Evolutionary conservation across 2,329 filamentous ascomycete species (phyloP).

Genomic region (Stemphylium lycopersici): DNA sequence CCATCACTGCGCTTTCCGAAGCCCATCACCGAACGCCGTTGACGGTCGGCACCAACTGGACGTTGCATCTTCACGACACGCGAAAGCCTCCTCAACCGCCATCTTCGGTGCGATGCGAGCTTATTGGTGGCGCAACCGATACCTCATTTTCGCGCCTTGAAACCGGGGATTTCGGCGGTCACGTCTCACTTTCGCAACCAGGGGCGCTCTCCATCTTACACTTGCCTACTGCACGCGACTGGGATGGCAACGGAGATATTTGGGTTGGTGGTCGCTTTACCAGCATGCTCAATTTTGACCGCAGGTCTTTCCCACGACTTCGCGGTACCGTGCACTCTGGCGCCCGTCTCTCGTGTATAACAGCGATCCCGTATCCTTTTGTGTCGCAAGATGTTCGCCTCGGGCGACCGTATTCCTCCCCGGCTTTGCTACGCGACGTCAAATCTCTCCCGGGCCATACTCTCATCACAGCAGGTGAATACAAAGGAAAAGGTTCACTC

Average conservation of each 20-base stretch:
- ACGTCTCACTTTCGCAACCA: slow-evolving; percentile 77
- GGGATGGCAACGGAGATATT: slow-evolving; percentile 74
- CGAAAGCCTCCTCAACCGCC: slow-evolving; percentile 51
- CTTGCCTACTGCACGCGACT: slow-evolving; percentile 63
- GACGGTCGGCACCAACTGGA: slow-evolving; percentile 81
- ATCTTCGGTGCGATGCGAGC: slow-evolving; percentile 30
- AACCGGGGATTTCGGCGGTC: slow-evolving; percentile 59
- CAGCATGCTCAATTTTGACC: slow-evolving; percentile 86
- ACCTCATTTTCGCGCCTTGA: slow-evolving; percentile 53
- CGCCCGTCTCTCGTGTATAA: slow-evolving; percentile 74
- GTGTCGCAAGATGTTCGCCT: slow-evolving; percentile 67
- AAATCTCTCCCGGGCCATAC: slow-evolving; percentile 66
- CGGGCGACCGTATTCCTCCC: slow-evolving; percentile 59
- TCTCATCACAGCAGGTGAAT: slow-evolving; percentile 83
- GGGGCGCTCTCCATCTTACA: slow-evolving; percentile 85
- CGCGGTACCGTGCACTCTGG: slow-evolving; percentile 83
- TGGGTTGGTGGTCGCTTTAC: slow-evolving; percentile 90
- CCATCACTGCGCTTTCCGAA: slow-evolving; percentile 81
- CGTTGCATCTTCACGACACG: slow-evolving; percentile 82
- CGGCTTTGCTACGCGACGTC: slow-evolving; percentile 60
- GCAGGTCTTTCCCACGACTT: slow-evolving; percentile 80
- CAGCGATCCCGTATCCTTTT: slow-evolving; percentile 72
- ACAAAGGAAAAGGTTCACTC: slow-evolving; percentile 87
- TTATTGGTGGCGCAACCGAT: slow-evolving; percentile 33
- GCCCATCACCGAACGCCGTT: slow-evolving; percentile 70